Evolutionary conservation across 2,329 filamentous ascomycete genomes (phyloP), one percentile per base, ranked within the genome.

Genomic region (Fusarium sororula): DNA sequence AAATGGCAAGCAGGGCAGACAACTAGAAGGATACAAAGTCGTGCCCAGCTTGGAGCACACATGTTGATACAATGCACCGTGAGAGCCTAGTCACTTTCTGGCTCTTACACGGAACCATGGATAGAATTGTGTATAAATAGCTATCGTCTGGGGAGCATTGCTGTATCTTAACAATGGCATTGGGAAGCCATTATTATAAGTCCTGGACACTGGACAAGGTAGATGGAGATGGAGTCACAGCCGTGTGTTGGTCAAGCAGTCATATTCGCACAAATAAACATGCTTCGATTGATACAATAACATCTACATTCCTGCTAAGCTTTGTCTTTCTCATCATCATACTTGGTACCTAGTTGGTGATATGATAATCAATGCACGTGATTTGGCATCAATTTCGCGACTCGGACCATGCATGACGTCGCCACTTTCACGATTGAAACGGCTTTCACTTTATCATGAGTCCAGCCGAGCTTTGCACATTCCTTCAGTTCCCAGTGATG

Each of bases 351-450:
- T 35, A 28, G 18, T 37, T 22, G 24, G 38, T 38, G 30, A 41
- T 17, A 7, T 62, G 30, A n/a, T 26, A 22, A 38, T 10, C 7
- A 28, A 12, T 28, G 41, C 82, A 83, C 82, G 82, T 83, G 82
- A 83, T 77, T 55, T 77, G 81, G 82, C 78, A 81, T 80, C 76
- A 79, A 65, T 83, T 79, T 78, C 80, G 82, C 70, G 82, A 78
- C 48, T 54, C n/a, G 37, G 47, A 45, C 35, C 24, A 47, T 66
- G 51, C 37, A 76, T 76, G 71, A 76, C 68, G 72, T 76, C 63
- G 68, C 65, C 50, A 73, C 63, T 62, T 66, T 66, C 66, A 66
- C 53, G 41, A 38, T 60, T 22, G 26, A 51, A 24, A 26, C 37
- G 63, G 15, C 48, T 24, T 37, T 24, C 24, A 24, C 26, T 26